Conservation (phyloP, 202 grass and related monocot species). For the Brachypodium distachyon region DNA sequence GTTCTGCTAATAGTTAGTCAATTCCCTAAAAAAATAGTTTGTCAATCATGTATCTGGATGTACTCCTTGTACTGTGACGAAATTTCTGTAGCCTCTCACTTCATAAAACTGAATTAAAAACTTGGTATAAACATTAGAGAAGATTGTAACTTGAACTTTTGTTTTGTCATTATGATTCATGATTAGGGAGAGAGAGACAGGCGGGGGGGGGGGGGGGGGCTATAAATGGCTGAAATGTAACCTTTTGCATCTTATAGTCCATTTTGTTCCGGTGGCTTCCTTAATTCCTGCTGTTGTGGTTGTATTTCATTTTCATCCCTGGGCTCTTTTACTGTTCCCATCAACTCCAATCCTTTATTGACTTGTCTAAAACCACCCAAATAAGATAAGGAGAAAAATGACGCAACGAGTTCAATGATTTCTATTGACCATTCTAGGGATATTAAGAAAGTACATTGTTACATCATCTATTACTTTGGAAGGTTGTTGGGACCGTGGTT, state of each 20-base stretch:
- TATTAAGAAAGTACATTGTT: too few species aligned
- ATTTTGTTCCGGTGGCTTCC: neutral
- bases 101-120: neutral
- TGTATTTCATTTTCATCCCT: neutral
- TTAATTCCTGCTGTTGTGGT: neutral
- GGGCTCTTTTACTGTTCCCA: neutral
- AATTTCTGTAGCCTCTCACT: constrained; percentile 17
- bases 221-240: neutral
- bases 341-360: neutral
- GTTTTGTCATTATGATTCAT: neutral
- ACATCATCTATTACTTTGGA: too few species aligned
- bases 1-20: constrained; percentile 14
- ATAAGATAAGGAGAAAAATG: too few species aligned
- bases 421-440: too few species aligned
- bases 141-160: neutral
- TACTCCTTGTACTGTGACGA: neutral
- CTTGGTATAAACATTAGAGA: neutral
- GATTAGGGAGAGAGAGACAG: neutral
- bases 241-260: neutral
- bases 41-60: constrained; percentile 15
- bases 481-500: too few species aligned
- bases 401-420: too few species aligned
- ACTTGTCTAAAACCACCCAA: neutral
- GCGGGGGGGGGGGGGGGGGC: too few species aligned
- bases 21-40: too few species aligned